These are phyloP conservation scores for Brassica hybrid DNA, from an alignment of 441 rosid genomes.

Conservation along the genomic window DNA sequence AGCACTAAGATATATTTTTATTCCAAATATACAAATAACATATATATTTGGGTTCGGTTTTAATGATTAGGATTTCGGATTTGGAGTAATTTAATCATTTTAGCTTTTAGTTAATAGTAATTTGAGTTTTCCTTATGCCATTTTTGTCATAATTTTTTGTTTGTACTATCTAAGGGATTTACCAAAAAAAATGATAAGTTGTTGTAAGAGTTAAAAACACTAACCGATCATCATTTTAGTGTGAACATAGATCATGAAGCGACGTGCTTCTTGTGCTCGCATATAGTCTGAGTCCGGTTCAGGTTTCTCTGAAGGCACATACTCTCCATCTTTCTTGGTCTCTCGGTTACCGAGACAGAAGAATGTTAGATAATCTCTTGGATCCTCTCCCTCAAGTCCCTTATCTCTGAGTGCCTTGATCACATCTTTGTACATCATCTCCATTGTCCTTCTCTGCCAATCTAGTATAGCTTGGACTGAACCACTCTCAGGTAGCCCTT, in stretches of 20 bases:
- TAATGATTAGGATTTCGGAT: background rate
- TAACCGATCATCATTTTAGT: constrained; percentile 96
- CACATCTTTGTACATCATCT: constrained; percentile 87
- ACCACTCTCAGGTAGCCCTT: constrained; percentile 87
- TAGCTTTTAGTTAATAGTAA: background rate
- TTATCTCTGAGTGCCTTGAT: constrained; percentile 69
- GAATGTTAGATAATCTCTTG: constrained; percentile 81
- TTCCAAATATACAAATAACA: background rate
- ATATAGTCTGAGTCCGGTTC: constrained; percentile 74
- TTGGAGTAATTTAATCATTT: background rate
- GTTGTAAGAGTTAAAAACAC: constrained; percentile 6
- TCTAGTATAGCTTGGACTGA: constrained; percentile 92
- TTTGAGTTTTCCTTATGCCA: too few species aligned
- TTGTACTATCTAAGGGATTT: background rate
- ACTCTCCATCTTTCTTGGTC: constrained; percentile 82
- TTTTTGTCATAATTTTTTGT: too few species aligned
- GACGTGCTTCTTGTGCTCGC: constrained; percentile 85
- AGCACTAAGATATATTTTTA: background rate
- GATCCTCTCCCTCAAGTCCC: constrained; percentile 62
- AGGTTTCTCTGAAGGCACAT: constrained; percentile 75
- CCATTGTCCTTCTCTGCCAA: constrained; percentile 95
- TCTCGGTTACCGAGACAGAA: constrained; percentile 96
- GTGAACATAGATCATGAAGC: constrained; percentile 97
- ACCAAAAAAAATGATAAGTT: background rate
- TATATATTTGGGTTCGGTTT: background rate